Evolutionary conservation across 2,329 filamentous ascomycete genomes (phyloP), one percentile per base, ranked within the genome.

Genomic region (Clarireedia paspali): DNA sequence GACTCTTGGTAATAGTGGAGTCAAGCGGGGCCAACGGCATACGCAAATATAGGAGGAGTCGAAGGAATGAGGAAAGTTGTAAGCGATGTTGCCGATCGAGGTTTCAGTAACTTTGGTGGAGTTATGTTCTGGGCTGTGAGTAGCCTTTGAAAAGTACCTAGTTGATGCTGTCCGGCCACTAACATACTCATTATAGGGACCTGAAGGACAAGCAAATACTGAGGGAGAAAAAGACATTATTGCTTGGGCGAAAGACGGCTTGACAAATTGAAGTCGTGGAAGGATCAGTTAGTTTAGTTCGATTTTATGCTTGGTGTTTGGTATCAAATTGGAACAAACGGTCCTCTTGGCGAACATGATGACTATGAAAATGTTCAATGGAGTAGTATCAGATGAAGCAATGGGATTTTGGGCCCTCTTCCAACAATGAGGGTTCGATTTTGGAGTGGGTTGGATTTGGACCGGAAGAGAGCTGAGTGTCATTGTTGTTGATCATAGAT

Each of bases 121-220:
- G 63, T 73, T 4, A 74, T 73, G 71, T 66, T 73, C 57, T 74
- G 72, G 71, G 72, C 61, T 57, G 48, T 42, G 24, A 50, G 48
- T 50, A 9, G 4, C 15, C 6, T 23, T 4, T 17, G 6, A 5
- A 27, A 9, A 30, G 6, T 24, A 7, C 12, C 24, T 27, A 17
- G n/a, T n/a, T 30, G 23, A 46, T 26, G 15, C 7, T 26, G n/a
- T 15, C 4, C 23, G 12, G 3, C 14, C 6, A 14, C 45, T 30
- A 6, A 47, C 12, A n/a, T 17, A 23, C 34, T 39, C 5, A 50
- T 12, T 15, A 17, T 20, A 50, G 48, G 60, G 56, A 14, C 51
- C 56, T 6, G 55, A 61, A 34, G 69, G 59, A 4, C 36, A 57
- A 47, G 40, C 47, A 38, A 72, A 72, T 60, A 47, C 64, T 23